Percentiles rank a stretch among this genome's conserved stretches.
phyloP scores from a whole-genome alignment of 306 rosid species.

The Dicorynia guianensis region DNA sequence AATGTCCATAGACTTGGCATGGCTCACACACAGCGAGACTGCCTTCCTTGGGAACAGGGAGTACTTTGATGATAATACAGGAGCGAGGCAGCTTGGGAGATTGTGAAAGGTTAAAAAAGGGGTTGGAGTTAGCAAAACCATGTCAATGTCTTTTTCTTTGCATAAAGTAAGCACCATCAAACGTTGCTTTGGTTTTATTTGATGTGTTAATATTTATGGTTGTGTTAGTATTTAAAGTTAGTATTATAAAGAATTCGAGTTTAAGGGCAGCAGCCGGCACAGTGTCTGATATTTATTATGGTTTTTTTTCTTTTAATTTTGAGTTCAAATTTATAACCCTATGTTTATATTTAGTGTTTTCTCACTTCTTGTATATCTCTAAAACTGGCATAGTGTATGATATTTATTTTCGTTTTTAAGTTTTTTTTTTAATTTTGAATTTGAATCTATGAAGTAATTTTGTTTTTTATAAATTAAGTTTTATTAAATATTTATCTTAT shows the following conservation, averaged over 20 bases:
- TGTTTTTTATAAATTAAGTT: no score
- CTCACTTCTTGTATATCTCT: no score
- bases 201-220: slow-evolving; percentile 7
- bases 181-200: slow-evolving; percentile 45
- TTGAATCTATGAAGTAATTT: no score
- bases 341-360: no score
- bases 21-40: slow-evolving; percentile 40
- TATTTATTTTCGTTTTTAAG: no score
- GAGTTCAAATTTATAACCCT: no score
- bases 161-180: slow-evolving; percentile 41
- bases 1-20: slow-evolving; percentile 48
- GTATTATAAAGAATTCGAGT: slow-evolving; percentile 25
- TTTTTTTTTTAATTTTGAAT: no score
- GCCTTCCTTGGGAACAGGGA: slow-evolving; percentile 62
- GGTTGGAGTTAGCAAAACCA: slow-evolving; percentile 58
- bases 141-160: slow-evolving; percentile 50
- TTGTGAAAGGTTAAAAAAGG: slow-evolving; percentile 68
- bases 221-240: no score
- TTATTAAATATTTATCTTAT: no score
- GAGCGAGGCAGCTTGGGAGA: slow-evolving; percentile 67
- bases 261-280: slow-evolving; percentile 52
- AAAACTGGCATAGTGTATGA: no score
- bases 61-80: slow-evolving; percentile 56
- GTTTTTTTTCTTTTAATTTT: no score
- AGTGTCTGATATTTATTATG: no score